phyloP scores from a whole-genome alignment of 306 rosid genomes.

The Cicer arietinum region DNA sequence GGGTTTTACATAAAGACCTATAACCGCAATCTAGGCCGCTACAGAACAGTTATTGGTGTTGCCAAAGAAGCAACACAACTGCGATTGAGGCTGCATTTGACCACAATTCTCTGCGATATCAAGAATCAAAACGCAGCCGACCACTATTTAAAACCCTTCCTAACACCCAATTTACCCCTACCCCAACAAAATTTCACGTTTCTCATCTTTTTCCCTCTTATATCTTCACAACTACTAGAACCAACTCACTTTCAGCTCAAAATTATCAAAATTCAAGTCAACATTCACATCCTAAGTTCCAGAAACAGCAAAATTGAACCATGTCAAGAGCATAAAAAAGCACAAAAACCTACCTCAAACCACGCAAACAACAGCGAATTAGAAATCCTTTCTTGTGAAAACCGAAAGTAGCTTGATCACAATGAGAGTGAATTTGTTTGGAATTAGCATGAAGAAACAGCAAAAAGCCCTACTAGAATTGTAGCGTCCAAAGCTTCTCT shows the following conservation, averaged over 20 bases:
- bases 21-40: too few species aligned
- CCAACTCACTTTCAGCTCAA: conserved; percentile 38
- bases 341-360: conserved; percentile 53
- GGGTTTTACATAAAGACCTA: too few species aligned
- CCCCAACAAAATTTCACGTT: not conserved
- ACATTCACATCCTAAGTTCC: conserved; percentile 26
- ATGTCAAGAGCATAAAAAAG: conserved; percentile 7
- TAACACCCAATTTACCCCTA: conserved; percentile 24
- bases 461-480: conserved; percentile 49
- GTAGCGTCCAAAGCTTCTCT: conserved; percentile 18
- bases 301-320: conserved; percentile 36
- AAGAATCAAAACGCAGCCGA: too few species aligned
- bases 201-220: not conserved
- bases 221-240: conserved; percentile 31
- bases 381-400: not conserved
- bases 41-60: too few species aligned
- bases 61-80: too few species aligned
- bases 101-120: too few species aligned
- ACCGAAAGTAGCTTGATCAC: conserved; percentile 38
- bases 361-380: conserved; percentile 4
- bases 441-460: conserved; percentile 9
- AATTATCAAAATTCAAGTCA: conserved; percentile 41
- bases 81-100: too few species aligned
- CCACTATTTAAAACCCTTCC: not conserved
- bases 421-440: conserved; percentile 1